Evolutionary conservation across 768 basidiomycete species (phyloP), one percentile per base, ranked within the genome.

Genomic region (Serendipita vermifera): DNA sequence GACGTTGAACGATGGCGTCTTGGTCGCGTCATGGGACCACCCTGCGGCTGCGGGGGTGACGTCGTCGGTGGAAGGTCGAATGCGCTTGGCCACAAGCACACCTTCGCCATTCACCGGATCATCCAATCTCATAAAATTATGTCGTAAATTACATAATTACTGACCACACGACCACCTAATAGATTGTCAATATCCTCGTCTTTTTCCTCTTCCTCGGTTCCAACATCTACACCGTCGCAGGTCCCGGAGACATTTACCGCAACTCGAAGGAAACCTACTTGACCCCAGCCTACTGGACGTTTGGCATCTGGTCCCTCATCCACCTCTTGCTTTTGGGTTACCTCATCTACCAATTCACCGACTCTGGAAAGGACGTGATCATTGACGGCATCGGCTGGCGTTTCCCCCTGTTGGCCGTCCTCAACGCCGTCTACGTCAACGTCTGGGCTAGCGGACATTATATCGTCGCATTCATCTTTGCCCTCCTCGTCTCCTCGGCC

Each of bases 231-330:
- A 84, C 83, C 54, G 77, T 91, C 59, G 82, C 88, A 4, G 77
- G 80, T 2, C 87, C 87, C 0, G 75, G 66, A 14, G 81, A 78
- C 60, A 75, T 81, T 53, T 88, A 89, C 70, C 80, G 75, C 65
- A 68, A 73, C 60, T 81, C 80, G 40, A 89, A 89, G 67, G 82
- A 86, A 62, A 96, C 93, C 0, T 97, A 92, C 69, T 73, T 98
- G 57, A 96, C 92, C 1, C 94, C 94, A n/a, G 87, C 89, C 24
- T 81, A 83, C 26, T 96, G 87, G 81, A 85, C 87, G 1, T 94
- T 91, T 73, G 77, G 85, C 72, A 85, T 92, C 66, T 94, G 91
- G 89, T 81, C 87, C 36, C 70, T 91, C 58, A 90, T 94, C 64
- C 92, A 99, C 70, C 63, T 93, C 33, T 79, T 98, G 43, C 80